These are phyloP conservation scores for Fraxinus velutina DNA, from an alignment of 305 asterid species.

Conservation along the genomic window DNA sequence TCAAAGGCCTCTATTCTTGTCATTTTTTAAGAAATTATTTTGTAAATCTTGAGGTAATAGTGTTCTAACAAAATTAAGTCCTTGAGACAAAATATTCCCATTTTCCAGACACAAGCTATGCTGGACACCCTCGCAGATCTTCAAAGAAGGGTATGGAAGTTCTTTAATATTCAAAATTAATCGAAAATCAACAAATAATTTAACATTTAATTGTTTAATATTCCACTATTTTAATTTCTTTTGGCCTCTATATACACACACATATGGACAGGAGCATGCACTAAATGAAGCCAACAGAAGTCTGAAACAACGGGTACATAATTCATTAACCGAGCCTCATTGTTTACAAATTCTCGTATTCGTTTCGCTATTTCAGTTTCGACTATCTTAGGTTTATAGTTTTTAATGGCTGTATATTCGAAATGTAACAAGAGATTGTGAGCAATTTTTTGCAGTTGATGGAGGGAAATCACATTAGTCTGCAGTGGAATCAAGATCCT, in stretches of 20 bases:
- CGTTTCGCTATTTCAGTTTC: not conserved
- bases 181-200: not conserved
- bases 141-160: constrained; percentile 58
- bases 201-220: not conserved
- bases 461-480: constrained; percentile 72
- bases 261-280: constrained; percentile 67
- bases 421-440: not conserved
- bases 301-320: constrained; percentile 78
- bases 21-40: not conserved
- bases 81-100: not conserved
- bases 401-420: not conserved
- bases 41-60: too few relatives aligned
- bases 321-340: not conserved
- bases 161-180: not conserved
- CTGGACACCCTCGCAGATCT: constrained; percentile 83
- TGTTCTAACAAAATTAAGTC: not conserved
- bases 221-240: not conserved
- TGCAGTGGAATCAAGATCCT: constrained; percentile 75
- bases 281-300: constrained; percentile 84
- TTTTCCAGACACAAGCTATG: constrained; percentile 78
- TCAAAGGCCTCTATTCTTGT: not conserved
- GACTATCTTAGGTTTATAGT: not conserved
- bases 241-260: not conserved
- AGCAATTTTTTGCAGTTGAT: constrained; percentile 44
- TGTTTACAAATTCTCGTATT: not conserved